These are phyloP conservation scores for Monosporascus sp. DNA, from an alignment of 2,329 filamentous ascomycete species.

Conservation along the genomic window DNA sequence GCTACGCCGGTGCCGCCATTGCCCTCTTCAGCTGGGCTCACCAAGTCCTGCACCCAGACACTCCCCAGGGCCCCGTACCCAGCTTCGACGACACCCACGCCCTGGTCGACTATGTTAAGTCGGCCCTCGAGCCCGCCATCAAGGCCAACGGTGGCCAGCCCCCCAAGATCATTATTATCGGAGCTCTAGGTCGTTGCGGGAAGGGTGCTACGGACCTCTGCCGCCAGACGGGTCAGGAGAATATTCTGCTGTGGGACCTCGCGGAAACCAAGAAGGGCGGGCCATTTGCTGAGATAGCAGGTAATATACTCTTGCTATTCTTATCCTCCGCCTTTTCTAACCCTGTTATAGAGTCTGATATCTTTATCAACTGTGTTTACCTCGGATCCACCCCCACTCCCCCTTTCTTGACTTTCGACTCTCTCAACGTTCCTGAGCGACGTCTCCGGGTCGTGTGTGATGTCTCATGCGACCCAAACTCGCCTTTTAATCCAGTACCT, in stretches of 20 bases:
- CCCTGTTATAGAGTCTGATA: background rate
- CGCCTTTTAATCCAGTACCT: conserved; percentile 4
- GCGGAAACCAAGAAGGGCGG: conserved; percentile 4
- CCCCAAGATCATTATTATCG: conserved; percentile 4
- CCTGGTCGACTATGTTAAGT: conserved; percentile 1
- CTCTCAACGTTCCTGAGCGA: background rate
- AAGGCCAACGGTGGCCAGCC: conserved; percentile 2
- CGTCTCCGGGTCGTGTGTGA: conserved; percentile 7
- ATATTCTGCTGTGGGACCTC: conserved; percentile 5
- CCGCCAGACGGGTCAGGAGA: background rate
- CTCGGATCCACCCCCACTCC: conserved; percentile 1
- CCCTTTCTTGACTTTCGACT: conserved; percentile 4
- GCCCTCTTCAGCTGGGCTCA: conserved; percentile 4
- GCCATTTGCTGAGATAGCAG: conserved; percentile 4
- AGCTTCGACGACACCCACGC: background rate
- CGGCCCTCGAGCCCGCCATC: background rate
- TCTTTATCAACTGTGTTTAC: conserved; percentile 7
- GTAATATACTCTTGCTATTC: too few relatives aligned
- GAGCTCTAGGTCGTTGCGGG: conserved; percentile 6
- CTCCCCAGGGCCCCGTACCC: conserved; percentile 1
- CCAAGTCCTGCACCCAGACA: conserved; percentile 4
- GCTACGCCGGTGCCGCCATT: conserved; percentile 3
- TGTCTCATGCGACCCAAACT: conserved; percentile 4
- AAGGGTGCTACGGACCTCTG: conserved; percentile 1
- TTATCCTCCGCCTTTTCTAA: too few relatives aligned